Percentiles rank a stretch among this genome's conserved stretches.
phyloP scores from a whole-genome alignment of 169 alveolate genomes.

The Plasmodium knowlesi region DNA sequence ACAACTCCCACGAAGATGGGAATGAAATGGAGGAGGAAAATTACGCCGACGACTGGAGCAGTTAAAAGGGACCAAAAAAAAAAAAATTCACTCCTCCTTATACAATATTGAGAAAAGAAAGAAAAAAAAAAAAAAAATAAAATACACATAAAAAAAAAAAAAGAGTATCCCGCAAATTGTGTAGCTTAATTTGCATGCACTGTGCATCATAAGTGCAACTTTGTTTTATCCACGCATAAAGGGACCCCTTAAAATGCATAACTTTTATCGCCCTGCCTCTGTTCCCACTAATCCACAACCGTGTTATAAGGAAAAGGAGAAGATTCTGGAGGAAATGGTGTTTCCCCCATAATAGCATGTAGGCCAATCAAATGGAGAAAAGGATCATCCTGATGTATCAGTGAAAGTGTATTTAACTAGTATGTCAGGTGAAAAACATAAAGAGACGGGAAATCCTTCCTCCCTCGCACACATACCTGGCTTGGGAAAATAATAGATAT shows the following conservation, averaged over 20 bases:
- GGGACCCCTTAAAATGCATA: neutral
- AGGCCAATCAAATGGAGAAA: neutral
- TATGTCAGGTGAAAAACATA: neutral
- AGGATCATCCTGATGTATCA: neutral
- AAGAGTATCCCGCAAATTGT: neutral
- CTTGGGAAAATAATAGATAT: neutral
- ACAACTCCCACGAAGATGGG: neutral
- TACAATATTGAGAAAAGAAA: neutral
- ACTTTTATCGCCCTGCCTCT: neutral
- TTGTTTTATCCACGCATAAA: neutral
- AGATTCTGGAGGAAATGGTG: too few species aligned
- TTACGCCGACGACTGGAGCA: neutral
- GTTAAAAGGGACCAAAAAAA: neutral
- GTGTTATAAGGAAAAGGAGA: neutral
- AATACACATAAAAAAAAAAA: neutral
- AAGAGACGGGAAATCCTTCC: neutral
- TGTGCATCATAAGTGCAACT: neutral
- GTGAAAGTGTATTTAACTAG: neutral
- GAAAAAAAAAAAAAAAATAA: too few species aligned
- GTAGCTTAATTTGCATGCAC: neutral
- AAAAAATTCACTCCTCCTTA: neutral
- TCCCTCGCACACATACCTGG: neutral
- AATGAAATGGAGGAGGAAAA: neutral
- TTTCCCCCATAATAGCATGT: neutral
- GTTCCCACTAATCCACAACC: neutral